Evolutionary conservation across 1,284 basidiomycete genomes (phyloP), one percentile per base, ranked within the genome.

Genomic region (Calocybe gambosa): DNA sequence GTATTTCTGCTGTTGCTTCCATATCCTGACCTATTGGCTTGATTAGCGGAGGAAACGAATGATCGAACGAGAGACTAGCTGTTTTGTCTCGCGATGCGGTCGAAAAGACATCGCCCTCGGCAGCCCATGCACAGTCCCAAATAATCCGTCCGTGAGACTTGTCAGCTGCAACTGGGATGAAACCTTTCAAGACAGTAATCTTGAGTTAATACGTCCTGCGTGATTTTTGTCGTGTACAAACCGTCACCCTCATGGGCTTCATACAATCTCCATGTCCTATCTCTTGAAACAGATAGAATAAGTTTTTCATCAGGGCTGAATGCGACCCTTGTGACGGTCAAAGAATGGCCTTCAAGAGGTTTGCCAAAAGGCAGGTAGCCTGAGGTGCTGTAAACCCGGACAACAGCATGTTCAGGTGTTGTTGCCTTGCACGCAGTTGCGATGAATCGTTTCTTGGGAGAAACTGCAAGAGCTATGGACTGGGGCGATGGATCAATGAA

Each of bases 1-100:
- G 15, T 57, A 54, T 8, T 57, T 54, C 0, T 62, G 59, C 19
- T 53, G 61, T 15, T 62, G 62, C 15, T 68, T 61, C 88, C 87
- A 90, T 35, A 89, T 71, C 60, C 78, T 87, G n/a, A 87, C 82
- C 87, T 89, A 33, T 7, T 40, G n/a, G 5, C 23, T 35, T 26
- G 10, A 25, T 39, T 21, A 49, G 23, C 13, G 5, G 35, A 33
- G 12, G 16, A 9, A 25, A 31, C 50, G 41, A 31, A 23, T 13
- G 43, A 19, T 16, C 19, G 3, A 23, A 12, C 10, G 26, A 23
- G 21, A 13, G 20, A 50, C 77, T 46, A 53, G 91, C 93, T n/a
- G 86, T 92, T 70, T 95, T 98, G 65, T 99, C 95, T 38, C 96
- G 77, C 4, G 93, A 94, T 1, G 92, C 94, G 0, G 96, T 99